Base-by-base conservation (phyloP, 768 basidiomycete genomes). In the Tylopilus felleus region DNA sequence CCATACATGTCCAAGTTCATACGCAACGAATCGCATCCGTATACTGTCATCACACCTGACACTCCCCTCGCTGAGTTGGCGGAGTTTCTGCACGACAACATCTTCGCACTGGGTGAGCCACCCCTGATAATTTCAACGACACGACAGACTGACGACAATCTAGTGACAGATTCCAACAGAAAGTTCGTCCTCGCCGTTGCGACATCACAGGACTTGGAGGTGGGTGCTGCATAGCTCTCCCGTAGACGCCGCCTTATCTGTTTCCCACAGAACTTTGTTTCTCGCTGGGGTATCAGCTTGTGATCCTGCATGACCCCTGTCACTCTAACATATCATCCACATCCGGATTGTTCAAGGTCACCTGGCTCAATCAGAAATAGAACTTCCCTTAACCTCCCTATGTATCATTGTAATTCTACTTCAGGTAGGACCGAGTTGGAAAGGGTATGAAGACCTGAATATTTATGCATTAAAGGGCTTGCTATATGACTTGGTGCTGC, bases 161-260 rank as follows among this genome's bases (percentile, higher is more conserved):
- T 57, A 93, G 94, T 96, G 35, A 95, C 94, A 5, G 94, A 97
- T 69, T 71, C 74, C 43, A 77, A 78, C 48, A 82, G 90, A 52
- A 91, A 92, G 65, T 93, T 93, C 54, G 90, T 93, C 4, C 78
- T 93, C 16, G 91, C 77, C 1, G 83, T 93, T 0, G 90, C 87
- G 1, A 93, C 91, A 19, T 65, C 74, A 17, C 84, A 91, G 27
- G 91, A 93, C 65, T 72, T 93, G 19, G 82, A 90, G 65, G 69
- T 64, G 5, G 27, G 58, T 44, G 4, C 22, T 22, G 9, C 4
- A 2, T 19, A 35, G 13, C 23, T 4, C 23, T 25, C 19, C 1
- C 33, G 5, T 36, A 16, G 21, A 46, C 7, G 5, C 7, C 23
- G 35, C 36, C 49, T 62, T 9, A 59, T 35, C 21, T 14, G 25